Conservation (phyloP, 768 basidiomycete genomes). For the Thelephora ganbajun region DNA sequence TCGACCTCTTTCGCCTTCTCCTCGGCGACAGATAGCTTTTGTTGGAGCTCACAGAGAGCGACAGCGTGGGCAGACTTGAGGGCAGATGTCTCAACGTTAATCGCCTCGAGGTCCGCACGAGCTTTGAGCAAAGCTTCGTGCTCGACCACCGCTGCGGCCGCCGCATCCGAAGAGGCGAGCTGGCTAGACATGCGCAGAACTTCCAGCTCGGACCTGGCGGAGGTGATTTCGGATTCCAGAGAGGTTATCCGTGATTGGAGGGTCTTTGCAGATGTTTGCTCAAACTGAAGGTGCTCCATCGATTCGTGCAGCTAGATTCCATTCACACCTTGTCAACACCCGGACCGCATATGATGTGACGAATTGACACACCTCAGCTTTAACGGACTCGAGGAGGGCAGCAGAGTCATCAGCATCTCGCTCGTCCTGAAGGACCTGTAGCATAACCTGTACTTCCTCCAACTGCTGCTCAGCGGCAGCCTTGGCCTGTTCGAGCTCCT, state of each 20-base stretch:
- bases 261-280: slow-evolving; percentile 29
- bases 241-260: slow-evolving; percentile 37
- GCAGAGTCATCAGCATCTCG: slow-evolving; percentile 15
- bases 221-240: slow-evolving; percentile 35
- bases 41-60: slow-evolving; percentile 32
- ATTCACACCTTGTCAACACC: not conserved
- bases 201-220: slow-evolving; percentile 40
- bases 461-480: slow-evolving; percentile 34
- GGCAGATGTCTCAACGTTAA: slow-evolving; percentile 35
- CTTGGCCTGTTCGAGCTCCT: slow-evolving; percentile 37
- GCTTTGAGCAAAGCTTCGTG: slow-evolving; percentile 52
- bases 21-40: slow-evolving; percentile 33
- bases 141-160: slow-evolving; percentile 42
- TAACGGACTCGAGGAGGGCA: slow-evolving; percentile 23
- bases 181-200: slow-evolving; percentile 32
- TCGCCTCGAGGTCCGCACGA: slow-evolving; percentile 43
- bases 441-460: slow-evolving; percentile 23
- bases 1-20: slow-evolving; percentile 28
- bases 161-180: slow-evolving; percentile 26
- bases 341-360: not conserved
- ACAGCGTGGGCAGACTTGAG: slow-evolving; percentile 36
- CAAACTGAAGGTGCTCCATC: slow-evolving; percentile 24
- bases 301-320: slow-evolving; percentile 35
- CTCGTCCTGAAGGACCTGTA: slow-evolving; percentile 23
- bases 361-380: slow-evolving; percentile 31